A percentile compares a stretch with the other conserved stretches of the same genome.
These are phyloP conservation scores for Ophiostoma sp. DNA, from an alignment of 2,329 filamentous ascomycete genomes.

Conservation along the genomic window DNA sequence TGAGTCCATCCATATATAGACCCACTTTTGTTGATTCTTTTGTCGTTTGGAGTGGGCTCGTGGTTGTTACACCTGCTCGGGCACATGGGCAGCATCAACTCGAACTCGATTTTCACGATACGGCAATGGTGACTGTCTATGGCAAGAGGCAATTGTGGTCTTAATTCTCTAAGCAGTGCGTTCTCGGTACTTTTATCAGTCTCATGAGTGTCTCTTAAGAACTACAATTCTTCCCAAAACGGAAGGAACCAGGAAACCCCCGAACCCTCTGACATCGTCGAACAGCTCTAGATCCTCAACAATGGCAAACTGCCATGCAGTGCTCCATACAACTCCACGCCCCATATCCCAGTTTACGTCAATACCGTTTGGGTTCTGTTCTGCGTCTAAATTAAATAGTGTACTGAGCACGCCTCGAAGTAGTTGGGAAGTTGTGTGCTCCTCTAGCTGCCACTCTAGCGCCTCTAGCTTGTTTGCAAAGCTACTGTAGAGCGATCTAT, in stretches of 20 bases:
- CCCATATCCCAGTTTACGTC: background rate
- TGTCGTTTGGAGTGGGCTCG: conserved; percentile 3
- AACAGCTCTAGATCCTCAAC: background rate
- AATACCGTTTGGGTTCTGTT: background rate
- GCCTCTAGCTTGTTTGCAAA: background rate
- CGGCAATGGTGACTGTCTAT: background rate
- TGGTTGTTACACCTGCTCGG: background rate
- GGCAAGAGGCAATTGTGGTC: background rate
- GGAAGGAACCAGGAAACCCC: background rate
- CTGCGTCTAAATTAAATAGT: background rate
- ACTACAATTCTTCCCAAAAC: background rate
- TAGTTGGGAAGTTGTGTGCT: background rate
- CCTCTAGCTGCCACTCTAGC: background rate
- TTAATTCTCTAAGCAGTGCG: background rate
- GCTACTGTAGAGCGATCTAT: background rate
- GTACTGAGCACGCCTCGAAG: background rate
- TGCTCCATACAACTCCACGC: conserved; percentile 3
- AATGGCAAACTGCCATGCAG: conserved; percentile 1
- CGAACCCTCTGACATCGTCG: background rate
- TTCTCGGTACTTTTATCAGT: background rate
- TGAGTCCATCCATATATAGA: background rate
- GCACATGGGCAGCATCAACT: background rate
- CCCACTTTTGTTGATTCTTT: conserved; percentile 1
- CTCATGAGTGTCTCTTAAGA: background rate
- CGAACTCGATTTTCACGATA: background rate